Evolutionary conservation across 2,329 filamentous ascomycete species (phyloP).

Genomic region (Scytalidium sp.): DNA sequence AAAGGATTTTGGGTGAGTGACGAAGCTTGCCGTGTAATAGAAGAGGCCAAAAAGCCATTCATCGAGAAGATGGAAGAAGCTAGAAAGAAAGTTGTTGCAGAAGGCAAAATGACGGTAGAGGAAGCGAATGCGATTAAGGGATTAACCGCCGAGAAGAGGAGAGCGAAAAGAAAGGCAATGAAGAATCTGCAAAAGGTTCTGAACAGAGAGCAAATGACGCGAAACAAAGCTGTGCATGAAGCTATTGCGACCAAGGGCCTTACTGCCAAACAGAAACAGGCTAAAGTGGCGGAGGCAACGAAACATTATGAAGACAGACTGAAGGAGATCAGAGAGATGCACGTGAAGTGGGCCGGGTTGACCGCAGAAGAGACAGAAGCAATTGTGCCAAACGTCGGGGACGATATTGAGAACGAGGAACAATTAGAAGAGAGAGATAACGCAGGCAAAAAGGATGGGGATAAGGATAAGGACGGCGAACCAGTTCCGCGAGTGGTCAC

Average conservation of each 20-base stretch:
- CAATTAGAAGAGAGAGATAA: no score
- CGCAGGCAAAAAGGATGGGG: neutral
- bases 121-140: conserved; percentile 3
- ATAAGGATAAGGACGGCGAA: conserved; percentile 1
- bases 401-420: no score
- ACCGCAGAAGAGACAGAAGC: conserved; percentile 5
- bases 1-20: neutral
- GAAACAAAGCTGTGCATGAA: conserved; percentile 2
- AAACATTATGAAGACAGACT: conserved; percentile 4
- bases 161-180: neutral
- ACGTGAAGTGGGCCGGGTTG: neutral
- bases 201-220: neutral
- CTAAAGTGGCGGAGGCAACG: neutral
- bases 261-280: neutral
- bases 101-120: conserved; percentile 1
- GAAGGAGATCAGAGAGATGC: neutral
- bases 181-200: conserved; percentile 1
- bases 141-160: neutral
- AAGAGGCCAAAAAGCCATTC: conserved; percentile 2
- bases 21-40: neutral
- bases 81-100: neutral
- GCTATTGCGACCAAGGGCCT: neutral
- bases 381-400: conserved; percentile 5
- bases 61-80: conserved; percentile 4
- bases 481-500: neutral